These are phyloP conservation scores for Simplicillium aogashimaense DNA, from an alignment of 2,329 filamentous ascomycete species.

Conservation along the genomic window DNA sequence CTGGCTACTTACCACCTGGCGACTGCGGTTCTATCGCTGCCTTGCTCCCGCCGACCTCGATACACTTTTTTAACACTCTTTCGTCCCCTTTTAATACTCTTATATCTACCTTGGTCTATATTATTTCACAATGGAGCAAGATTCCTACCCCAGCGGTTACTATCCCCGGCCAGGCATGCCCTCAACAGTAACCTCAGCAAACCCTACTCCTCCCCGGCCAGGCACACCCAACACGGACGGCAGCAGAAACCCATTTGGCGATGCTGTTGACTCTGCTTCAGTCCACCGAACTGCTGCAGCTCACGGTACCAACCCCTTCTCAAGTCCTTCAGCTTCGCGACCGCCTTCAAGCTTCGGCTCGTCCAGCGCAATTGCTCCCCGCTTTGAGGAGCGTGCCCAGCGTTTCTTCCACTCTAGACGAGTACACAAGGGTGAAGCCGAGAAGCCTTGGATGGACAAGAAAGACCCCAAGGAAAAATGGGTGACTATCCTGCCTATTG, in stretches of 20 bases:
- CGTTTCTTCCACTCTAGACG: slow-evolving; percentile 66
- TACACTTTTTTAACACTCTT: no score
- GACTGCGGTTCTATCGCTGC: no score
- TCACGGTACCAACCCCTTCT: slow-evolving; percentile 31
- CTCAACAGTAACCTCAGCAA: slow-evolving; percentile 26
- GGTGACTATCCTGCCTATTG: slow-evolving; percentile 69
- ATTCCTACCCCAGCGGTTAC: slow-evolving; percentile 14
- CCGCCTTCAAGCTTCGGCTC: slow-evolving; percentile 37
- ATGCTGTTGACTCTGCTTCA: slow-evolving; percentile 24
- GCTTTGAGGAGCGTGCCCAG: slow-evolving; percentile 27
- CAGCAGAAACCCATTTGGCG: slow-evolving; percentile 28
- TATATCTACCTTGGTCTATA: neutral
- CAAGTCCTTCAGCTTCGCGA: slow-evolving; percentile 32
- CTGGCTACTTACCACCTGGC: no score
- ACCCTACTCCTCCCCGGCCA: slow-evolving; percentile 27
- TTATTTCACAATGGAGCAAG: slow-evolving; percentile 17
- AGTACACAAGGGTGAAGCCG: slow-evolving; percentile 60
- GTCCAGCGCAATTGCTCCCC: slow-evolving; percentile 26
- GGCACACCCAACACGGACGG: slow-evolving; percentile 31
- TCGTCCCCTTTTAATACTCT: neutral
- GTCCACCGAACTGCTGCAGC: slow-evolving; percentile 17
- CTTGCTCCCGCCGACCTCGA: no score
- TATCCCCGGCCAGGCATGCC: slow-evolving; percentile 16
- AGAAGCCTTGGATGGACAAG: slow-evolving; percentile 69
- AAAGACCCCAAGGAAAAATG: slow-evolving; percentile 74